phyloP scores from a whole-genome alignment of 2,329 filamentous ascomycete species.

The Cordyceps fumosorosea region DNA sequence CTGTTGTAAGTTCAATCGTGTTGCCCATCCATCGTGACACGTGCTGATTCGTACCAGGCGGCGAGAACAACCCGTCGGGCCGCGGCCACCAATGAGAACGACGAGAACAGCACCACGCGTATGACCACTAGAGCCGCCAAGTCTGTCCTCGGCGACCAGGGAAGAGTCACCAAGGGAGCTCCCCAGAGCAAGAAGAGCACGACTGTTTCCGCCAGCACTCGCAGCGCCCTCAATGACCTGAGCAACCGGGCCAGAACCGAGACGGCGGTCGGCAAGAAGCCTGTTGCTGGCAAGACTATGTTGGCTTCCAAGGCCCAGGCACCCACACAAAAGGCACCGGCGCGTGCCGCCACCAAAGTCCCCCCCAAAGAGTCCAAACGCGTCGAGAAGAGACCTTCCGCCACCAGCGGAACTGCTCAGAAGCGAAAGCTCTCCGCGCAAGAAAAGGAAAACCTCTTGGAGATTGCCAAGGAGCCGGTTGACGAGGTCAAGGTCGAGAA shows the following conservation, averaged over 20 bases:
- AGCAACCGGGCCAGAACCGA: slow-evolving; percentile 89
- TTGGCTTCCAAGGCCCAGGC: slow-evolving; percentile 77
- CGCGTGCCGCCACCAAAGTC: slow-evolving; percentile 58
- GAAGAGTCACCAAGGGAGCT: slow-evolving; percentile 57
- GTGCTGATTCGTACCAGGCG: slow-evolving; percentile 29
- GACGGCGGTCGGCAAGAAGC: slow-evolving; percentile 68
- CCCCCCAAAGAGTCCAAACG: slow-evolving; percentile 46
- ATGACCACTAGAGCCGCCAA: slow-evolving; percentile 93
- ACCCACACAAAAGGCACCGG: slow-evolving; percentile 67
- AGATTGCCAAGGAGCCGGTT: slow-evolving; percentile 15
- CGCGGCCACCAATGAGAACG: slow-evolving; percentile 83
- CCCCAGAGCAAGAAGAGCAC: slow-evolving; percentile 63
- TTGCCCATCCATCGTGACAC: background rate
- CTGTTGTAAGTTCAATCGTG: slow-evolving; percentile 8
- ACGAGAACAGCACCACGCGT: slow-evolving; percentile 83
- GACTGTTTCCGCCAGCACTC: slow-evolving; percentile 55
- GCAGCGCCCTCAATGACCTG: slow-evolving; percentile 83
- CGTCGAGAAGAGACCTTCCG: slow-evolving; percentile 60
- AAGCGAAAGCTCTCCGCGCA: slow-evolving; percentile 50
- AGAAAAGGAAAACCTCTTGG: slow-evolving; percentile 22
- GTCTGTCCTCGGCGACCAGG: slow-evolving; percentile 58
- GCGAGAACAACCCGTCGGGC: slow-evolving; percentile 67
- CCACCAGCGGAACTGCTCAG: slow-evolving; percentile 54
- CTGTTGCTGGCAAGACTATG: slow-evolving; percentile 52
- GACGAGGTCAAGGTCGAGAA: slow-evolving; percentile 27